Evolutionary conservation across 2,329 filamentous ascomycete species (phyloP).

Genomic region (Escovopsis weberi): DNA sequence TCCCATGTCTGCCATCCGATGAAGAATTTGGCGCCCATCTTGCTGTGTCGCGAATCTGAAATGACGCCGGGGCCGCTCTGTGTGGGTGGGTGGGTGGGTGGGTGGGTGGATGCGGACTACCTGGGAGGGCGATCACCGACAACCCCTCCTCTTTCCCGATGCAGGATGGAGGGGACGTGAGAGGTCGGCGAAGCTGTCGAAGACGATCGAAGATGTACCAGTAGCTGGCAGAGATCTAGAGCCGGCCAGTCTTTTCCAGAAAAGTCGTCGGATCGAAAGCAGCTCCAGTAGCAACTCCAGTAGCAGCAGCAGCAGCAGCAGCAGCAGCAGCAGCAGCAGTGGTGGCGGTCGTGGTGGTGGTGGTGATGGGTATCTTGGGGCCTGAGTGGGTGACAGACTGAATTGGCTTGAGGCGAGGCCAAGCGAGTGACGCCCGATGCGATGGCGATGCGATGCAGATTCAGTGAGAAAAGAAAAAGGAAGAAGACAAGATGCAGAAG

Average conservation of each 20-base stretch:
- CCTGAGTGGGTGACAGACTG: too few relatives aligned
- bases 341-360: too few relatives aligned
- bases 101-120: background rate
- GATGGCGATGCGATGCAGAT: too few relatives aligned
- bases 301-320: too few relatives aligned
- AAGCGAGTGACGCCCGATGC: background rate
- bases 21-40: conserved; percentile 39
- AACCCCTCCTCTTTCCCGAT: background rate
- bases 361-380: too few relatives aligned
- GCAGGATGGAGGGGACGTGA: background rate
- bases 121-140: background rate
- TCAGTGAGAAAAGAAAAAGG: background rate
- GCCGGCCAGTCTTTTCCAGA: too few relatives aligned
- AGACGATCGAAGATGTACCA: background rate
- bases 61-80: too few relatives aligned
- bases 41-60: background rate
- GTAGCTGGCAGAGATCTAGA: too few relatives aligned
- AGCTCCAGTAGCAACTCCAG: too few relatives aligned
- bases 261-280: too few relatives aligned
- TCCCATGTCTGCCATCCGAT: conserved; percentile 67
- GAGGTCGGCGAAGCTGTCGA: background rate
- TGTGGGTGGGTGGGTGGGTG: background rate
- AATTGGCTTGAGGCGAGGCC: background rate
- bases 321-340: too few relatives aligned
- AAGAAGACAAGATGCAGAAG: background rate